Evolutionary conservation across 1,284 basidiomycete species (phyloP), one percentile per base, ranked within the genome.

Genomic region (Marasmius tenuissimus): DNA sequence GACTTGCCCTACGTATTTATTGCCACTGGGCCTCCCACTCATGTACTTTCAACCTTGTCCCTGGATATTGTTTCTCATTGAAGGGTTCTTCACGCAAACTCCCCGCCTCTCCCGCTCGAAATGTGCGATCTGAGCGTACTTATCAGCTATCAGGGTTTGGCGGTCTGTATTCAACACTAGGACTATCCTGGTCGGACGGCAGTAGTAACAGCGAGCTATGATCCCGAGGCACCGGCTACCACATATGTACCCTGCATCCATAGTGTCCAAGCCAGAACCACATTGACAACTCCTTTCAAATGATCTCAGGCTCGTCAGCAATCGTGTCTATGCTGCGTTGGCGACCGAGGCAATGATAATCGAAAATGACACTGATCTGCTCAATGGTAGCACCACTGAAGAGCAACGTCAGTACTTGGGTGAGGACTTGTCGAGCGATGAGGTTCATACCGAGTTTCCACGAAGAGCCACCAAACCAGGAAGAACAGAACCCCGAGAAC

Each of bases 321-420:
- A 53, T 27, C 38, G 51, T 53, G 33, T 53, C 51, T 33, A 53
- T 53, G 51, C 51, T 53, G 11, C 51, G 27, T 37, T 53, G 51
- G 18, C 51, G 51, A 37, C 51, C 51, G 11, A 53, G 34, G 14
- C 51, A 53, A 37, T 53, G 51, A 14, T 56, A 53, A 47, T 63
- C 61, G 48, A 63, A 63, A 11, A 63, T 34, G 18, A 59, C 37
- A 37, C 58, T 55, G n/a, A 63, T 58, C 57, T 63, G 61, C 39
- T 63, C 61, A 33, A 63, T 63, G 1, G 61, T 63, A 5, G 57
- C 57, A 12, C 61, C 58, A 34, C 61, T 63, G 22, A 12, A 16
- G 18, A 56, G 2, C 37, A n/a, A 39, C 16, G 40, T 37, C 27
- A 53, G 9, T 33, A 16, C 9, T 14, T 20, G 16, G 14, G 34